Conservation (phyloP, 139 green algal genomes). For the Chlorella sp. region DNA sequence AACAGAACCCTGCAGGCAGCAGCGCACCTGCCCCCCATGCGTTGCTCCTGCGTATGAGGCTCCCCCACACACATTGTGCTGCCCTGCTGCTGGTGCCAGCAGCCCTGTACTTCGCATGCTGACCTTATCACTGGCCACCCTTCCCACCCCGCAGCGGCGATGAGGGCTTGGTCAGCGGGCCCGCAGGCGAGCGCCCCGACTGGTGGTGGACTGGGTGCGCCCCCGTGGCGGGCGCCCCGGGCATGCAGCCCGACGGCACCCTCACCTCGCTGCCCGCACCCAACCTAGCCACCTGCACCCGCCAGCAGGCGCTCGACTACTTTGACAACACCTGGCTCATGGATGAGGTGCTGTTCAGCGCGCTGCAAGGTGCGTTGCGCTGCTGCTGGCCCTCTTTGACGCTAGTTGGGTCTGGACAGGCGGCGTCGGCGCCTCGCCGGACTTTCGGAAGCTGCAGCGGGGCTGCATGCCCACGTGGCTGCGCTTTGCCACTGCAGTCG, state of each 20-base stretch:
- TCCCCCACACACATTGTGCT: neutral
- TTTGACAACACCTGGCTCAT: conserved; percentile 82
- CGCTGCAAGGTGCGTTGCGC: conserved; percentile 27
- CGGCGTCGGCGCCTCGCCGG: too few species aligned
- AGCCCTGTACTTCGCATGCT: too few species aligned
- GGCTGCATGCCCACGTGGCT: too few species aligned
- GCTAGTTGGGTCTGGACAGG: too few species aligned
- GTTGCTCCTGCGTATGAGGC: neutral
- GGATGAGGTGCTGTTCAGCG: conserved; percentile 73
- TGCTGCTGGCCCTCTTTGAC: neutral
- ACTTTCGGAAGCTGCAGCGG: neutral
- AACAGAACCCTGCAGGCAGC: too few species aligned
- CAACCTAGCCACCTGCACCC: conserved; percentile 52
- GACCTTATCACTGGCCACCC: neutral
- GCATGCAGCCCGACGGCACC: conserved; percentile 44
- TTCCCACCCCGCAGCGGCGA: conserved; percentile 10
- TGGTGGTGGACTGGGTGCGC: conserved; percentile 52
- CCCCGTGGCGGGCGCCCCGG: conserved; percentile 17
- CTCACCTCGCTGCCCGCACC: conserved; percentile 67
- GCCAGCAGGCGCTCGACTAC: conserved; percentile 73
- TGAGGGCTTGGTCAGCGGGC: conserved; percentile 11
- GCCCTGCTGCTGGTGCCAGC: neutral
- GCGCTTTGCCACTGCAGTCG: too few species aligned
- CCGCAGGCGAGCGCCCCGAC: conserved; percentile 37
- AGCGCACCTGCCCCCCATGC: too few species aligned